Conservation (phyloP, 169 alveolate genomes). For the Plasmodium relictum region DNA sequence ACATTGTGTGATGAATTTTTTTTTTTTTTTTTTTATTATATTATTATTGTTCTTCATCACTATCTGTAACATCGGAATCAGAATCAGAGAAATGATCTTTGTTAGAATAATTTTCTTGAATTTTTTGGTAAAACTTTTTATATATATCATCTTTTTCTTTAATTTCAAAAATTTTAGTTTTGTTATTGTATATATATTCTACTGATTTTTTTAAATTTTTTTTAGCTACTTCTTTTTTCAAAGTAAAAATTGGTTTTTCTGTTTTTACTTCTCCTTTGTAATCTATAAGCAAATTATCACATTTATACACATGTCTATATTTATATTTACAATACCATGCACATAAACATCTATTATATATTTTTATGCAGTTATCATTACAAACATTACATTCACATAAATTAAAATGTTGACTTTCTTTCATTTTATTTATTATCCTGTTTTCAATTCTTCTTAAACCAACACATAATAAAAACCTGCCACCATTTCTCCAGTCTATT, state of each 20-base stretch:
- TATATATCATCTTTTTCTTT: constrained; percentile 16
- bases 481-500: constrained; percentile 92
- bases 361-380: constrained; percentile 81
- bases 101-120: constrained; percentile 1
- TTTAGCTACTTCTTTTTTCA: constrained; percentile 80
- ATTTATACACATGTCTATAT: constrained; percentile 58
- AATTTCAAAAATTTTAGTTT: constrained; percentile 8
- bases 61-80: constrained; percentile 57
- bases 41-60: constrained; percentile 30
- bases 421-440: constrained; percentile 80
- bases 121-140: constrained; percentile 30
- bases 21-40: too few relatives aligned
- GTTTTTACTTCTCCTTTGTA: constrained; percentile 83
- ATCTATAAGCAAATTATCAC: constrained; percentile 78
- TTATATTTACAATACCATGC: constrained; percentile 79
- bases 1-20: neutral
- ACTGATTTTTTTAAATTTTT: constrained; percentile 37
- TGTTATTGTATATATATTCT: constrained; percentile 17
- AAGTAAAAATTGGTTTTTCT: constrained; percentile 81
- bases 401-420: constrained; percentile 82
- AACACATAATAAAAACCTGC: constrained; percentile 88
- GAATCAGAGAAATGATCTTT: constrained; percentile 8
- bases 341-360: constrained; percentile 84
- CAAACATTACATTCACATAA: constrained; percentile 84
- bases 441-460: constrained; percentile 88